Conservation (phyloP, 257 asterid genomes). For the Lantana camara region DNA sequence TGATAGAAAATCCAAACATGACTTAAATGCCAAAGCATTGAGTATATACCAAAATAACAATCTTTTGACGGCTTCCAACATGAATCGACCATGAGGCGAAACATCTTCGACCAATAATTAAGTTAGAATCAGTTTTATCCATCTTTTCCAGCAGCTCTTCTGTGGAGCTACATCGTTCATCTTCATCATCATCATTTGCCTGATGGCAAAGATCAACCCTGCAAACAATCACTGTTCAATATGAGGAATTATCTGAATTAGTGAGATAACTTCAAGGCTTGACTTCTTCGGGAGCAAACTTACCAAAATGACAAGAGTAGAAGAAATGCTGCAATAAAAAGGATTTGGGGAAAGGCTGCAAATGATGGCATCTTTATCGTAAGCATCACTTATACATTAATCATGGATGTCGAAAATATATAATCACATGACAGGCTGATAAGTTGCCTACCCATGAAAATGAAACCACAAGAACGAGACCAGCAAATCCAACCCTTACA, state of each 20-base stretch:
- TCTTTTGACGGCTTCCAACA: slow-evolving; percentile 90
- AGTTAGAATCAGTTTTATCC: slow-evolving; percentile 41
- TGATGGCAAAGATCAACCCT: slow-evolving; percentile 99
- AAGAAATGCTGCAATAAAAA: slow-evolving; percentile 82
- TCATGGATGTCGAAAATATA: slow-evolving; percentile 12
- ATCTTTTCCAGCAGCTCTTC: slow-evolving; percentile 73
- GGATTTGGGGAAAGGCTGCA: slow-evolving; percentile 89
- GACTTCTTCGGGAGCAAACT: slow-evolving; percentile 34
- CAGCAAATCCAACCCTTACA: slow-evolving; percentile 91
- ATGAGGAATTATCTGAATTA: slow-evolving; percentile 9
- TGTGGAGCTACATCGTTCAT: slow-evolving; percentile 59
- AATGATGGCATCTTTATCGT: slow-evolving; percentile 27
- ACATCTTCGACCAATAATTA: slow-evolving; percentile 54
- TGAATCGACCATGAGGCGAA: slow-evolving; percentile 52
- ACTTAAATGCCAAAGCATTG: background rate
- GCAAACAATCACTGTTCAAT: slow-evolving; percentile 35
- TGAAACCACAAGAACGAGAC: slow-evolving; percentile 87
- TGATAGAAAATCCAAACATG: slow-evolving; percentile 18
- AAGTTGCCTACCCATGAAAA: slow-evolving; percentile 75
- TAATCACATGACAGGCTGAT: slow-evolving; percentile 8
- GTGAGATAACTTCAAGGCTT: slow-evolving; percentile 1
- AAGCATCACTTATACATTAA: slow-evolving; percentile 20
- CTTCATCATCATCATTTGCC: slow-evolving; percentile 85
- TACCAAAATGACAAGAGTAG: slow-evolving; percentile 92
- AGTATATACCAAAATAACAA: slow-evolving; percentile 72